Percentiles rank a stretch among this genome's conserved stretches.
Evolutionary conservation across 2,329 filamentous ascomycete species (phyloP).

Genomic region (Teratosphaeria viscida): DNA sequence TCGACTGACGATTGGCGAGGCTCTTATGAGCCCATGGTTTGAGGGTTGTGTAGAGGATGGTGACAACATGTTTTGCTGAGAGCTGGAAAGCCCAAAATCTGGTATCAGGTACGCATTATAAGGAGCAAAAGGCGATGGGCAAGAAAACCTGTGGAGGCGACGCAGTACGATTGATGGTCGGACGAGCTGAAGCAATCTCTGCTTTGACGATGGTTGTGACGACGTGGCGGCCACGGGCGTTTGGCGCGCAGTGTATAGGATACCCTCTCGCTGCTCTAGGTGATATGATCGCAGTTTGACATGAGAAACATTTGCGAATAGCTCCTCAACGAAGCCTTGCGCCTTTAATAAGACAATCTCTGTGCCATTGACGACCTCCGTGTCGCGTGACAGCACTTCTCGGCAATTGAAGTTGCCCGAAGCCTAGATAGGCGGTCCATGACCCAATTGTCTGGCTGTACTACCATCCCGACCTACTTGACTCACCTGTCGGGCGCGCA

Average conservation of each 20-base stretch:
- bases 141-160: no score
- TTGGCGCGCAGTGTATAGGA: background rate
- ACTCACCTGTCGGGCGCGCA: background rate
- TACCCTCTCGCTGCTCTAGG: background rate
- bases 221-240: background rate
- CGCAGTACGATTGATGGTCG: background rate
- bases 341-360: background rate
- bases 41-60: conserved; percentile 8
- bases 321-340: background rate
- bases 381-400: background rate
- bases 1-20: conserved; percentile 48
- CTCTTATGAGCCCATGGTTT: conserved; percentile 48
- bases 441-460: background rate
- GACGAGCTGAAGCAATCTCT: background rate
- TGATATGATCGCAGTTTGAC: no score
- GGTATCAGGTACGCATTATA: background rate
- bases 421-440: background rate
- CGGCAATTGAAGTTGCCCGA: background rate
- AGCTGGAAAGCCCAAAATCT: background rate
- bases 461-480: background rate
- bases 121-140: background rate
- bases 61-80: background rate
- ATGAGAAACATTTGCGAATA: background rate
- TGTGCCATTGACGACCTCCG: background rate
- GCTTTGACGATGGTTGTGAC: background rate